Conservation (phyloP, 495 filamentous ascomycete species). For the Choiromyces venosus region DNA sequence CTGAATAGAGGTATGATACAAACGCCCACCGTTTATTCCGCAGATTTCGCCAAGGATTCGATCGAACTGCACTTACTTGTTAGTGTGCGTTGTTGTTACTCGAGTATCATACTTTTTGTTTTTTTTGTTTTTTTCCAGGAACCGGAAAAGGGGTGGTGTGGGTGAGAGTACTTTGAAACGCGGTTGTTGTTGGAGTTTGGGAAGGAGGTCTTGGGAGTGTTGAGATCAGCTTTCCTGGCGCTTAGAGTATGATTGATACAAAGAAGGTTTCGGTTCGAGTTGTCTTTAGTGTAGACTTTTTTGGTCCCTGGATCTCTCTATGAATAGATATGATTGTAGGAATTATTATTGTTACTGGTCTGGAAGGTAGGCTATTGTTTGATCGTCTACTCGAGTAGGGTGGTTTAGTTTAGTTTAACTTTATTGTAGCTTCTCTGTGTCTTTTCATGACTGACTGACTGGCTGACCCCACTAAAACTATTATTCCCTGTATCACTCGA, state of each 20-base stretch:
- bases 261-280: background rate
- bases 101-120: too few species aligned
- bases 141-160: background rate
- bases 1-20: too few species aligned
- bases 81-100: background rate
- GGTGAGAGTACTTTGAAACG: background rate
- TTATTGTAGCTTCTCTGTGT: too few species aligned
- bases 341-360: background rate
- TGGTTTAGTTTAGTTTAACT: too few species aligned
- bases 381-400: background rate
- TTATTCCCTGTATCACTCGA: background rate
- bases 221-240: background rate
- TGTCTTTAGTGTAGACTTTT: background rate
- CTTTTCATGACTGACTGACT: too few species aligned
- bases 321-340: background rate
- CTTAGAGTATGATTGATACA: background rate
- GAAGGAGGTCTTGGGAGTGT: background rate
- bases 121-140: background rate
- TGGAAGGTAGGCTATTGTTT: background rate
- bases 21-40: too few species aligned
- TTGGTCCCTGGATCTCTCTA: background rate
- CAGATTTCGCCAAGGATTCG: too few species aligned
- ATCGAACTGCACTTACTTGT: background rate
- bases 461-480: too few species aligned
- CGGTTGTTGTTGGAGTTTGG: too few species aligned